Evolutionary conservation across 208 protist species (phyloP), one percentile per base, ranked within the genome.

Genomic region (Leishmania mexicana): DNA sequence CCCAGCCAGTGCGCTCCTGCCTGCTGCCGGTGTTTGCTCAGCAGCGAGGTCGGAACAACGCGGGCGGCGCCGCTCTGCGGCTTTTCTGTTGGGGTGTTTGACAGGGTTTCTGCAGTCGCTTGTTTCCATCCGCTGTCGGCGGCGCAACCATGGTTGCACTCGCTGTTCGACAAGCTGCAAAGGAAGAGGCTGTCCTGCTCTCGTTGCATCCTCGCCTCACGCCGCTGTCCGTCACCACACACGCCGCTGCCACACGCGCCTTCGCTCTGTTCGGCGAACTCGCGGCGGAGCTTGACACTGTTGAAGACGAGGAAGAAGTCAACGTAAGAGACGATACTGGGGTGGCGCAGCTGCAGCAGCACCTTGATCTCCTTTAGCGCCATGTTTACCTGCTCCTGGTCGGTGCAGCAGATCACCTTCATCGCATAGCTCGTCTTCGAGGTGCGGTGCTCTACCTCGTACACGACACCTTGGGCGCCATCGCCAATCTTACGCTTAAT

Each of bases 221-320:
- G 64, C 19, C 38, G 58, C 21, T 73, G 21, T 40, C 45, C 45
- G 45, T 45, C 13, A 19, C 28, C 24, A 19, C 10, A 8, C 5
- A 2, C 40, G 35, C 38, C 13, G 49, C 57, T 53, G 64, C 13
- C 28, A 28, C 67, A 54, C 19, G 78, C 78, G 38, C 73, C 54
- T 51, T 85, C 77, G 49, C 62, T 85, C 60, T 80, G 65, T 53
- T 67, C 62, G 21, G 85, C 85, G 57, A 94, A 92, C 79, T 94
- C 87, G 76, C 85, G 68, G 5, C 83, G 80, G 54, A 92, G 76
- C 64, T 93, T 87, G 28, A 83, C 86, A 72, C 81, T 90, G 85
- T 96, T 90, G 84, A 94, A 95, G 35, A 96, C 75, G 76, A 98
- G 85, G 68, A 96, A 96, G 68, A 98, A 97, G 86, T 98, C 95